Conservation (phyloP, 768 basidiomycete species). For the Russula sp. region DNA sequence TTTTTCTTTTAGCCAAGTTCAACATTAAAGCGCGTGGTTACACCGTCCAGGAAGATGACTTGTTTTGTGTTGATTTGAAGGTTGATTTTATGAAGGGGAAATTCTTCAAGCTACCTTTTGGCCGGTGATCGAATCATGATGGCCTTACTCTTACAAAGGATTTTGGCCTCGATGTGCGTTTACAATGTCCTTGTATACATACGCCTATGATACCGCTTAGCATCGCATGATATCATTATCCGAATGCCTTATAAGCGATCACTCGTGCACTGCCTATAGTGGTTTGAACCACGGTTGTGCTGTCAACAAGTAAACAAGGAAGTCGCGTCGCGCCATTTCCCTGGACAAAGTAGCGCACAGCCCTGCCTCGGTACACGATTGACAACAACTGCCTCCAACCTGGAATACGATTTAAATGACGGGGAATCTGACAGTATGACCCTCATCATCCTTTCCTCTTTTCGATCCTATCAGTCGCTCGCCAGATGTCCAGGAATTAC, state of each 20-base stretch:
- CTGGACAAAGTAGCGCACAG: conserved; percentile 27
- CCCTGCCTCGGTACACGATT: conserved; percentile 7
- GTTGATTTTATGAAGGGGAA: conserved; percentile 66
- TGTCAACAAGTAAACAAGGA: conserved; percentile 8
- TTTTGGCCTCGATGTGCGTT: conserved; percentile 13
- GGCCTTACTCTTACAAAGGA: background rate
- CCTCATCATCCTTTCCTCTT: background rate
- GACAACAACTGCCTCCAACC: conserved; percentile 11
- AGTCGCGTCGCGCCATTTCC: conserved; percentile 16
- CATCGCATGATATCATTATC: background rate
- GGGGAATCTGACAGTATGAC: conserved; percentile 4
- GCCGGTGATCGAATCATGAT: conserved; percentile 33
- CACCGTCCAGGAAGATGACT: conserved; percentile 65
- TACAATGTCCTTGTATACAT: conserved; percentile 16
- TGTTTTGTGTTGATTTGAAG: conserved; percentile 77
- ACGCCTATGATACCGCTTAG: conserved; percentile 9
- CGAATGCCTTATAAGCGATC: background rate
- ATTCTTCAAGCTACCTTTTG: conserved; percentile 32
- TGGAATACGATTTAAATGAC: conserved; percentile 15
- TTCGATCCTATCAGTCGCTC: background rate
- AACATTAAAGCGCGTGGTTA: conserved; percentile 63
- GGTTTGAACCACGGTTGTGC: background rate
- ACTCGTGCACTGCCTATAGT: background rate
- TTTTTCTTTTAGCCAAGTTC: conserved; percentile 70
- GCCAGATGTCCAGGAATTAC: conserved; percentile 39